Base-by-base conservation (phyloP, 2,329 filamentous ascomycete species). In the Diplodia corticola region DNA sequence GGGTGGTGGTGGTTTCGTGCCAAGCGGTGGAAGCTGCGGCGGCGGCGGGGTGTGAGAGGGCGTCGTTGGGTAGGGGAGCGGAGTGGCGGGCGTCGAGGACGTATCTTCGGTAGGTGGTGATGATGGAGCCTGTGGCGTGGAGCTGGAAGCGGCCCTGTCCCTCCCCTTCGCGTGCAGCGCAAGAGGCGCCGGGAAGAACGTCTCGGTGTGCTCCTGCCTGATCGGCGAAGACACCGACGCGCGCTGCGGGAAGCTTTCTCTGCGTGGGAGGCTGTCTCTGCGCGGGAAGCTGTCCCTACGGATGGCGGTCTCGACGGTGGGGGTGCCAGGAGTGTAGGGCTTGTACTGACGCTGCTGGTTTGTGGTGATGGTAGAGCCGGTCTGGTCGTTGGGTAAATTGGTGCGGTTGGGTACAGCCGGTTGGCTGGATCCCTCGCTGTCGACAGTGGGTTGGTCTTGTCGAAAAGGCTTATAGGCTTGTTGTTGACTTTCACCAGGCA, bases 331-430 rank as follows among this genome's bases (percentile, higher is more conserved):
- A 30, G 50, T 72, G 53, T 77, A 78, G 2, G 76, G 74, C 46
- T 75, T 76, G 68, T 78, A 78, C 35, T 54, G 63, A 28, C 51
- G 26, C 26, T 63, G 65, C 5, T 61, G 44, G 6, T 2, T 17
- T 5, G 10, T 49, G 70, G 70, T 7, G 68, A n/a, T n/a, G n/a
- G 68, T 30, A 72, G 69, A 17, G 64, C 48, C 55, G 7, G 70
- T 69, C 24, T 74, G 72, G 44, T 77, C 75, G 26, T 73, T 72
- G 5, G 72, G 67, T 1, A 75, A 77, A 64, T 76, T 78, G 30
- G 76, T 75, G 10, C 76, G 76, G 2, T 76, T 78, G 35, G 75
- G 64, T 3, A 77, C 73, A 1, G 73, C 69, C 4, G 72, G 74
- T 33, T 73, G 73, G 44, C 68, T 70, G 1, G 75, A 74, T 15